Evolutionary conservation across 805 yeast genomes (phyloP).

Genomic region (Lachancea thermotolerans): DNA sequence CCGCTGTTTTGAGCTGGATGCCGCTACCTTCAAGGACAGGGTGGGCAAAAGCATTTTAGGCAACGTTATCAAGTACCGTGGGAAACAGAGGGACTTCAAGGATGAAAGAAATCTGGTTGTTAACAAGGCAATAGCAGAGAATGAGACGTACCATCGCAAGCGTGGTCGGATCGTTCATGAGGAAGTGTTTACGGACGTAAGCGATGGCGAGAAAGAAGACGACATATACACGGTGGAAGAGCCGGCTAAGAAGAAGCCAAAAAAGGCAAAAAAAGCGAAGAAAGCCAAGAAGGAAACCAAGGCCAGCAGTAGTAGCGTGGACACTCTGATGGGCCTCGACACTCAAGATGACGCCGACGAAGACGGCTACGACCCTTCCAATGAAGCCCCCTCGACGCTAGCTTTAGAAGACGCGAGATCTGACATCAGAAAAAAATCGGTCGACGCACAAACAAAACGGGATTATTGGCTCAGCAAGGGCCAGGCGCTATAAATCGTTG

Average conservation of each 20-base stretch:
- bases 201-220: slow-evolving; percentile 21
- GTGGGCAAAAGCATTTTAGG: slow-evolving; percentile 71
- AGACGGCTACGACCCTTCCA: slow-evolving; percentile 9
- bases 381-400: not conserved
- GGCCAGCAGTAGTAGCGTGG: slow-evolving; percentile 1
- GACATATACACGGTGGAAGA: slow-evolving; percentile 13
- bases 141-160: slow-evolving; percentile 27
- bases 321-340: slow-evolving; percentile 5
- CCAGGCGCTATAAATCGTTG: slow-evolving; percentile 12
- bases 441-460: slow-evolving; percentile 29
- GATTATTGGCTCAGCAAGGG: slow-evolving; percentile 33
- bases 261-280: slow-evolving; percentile 5
- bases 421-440: slow-evolving; percentile 16
- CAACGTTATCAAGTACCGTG: slow-evolving; percentile 67
- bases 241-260: slow-evolving; percentile 12
- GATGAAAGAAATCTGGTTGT: slow-evolving; percentile 62
- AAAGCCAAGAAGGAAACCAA: slow-evolving; percentile 1
- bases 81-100: slow-evolving; percentile 67
- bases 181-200: slow-evolving; percentile 24
- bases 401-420: slow-evolving; percentile 12
- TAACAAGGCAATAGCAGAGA: slow-evolving; percentile 48
- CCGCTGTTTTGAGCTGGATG: slow-evolving; percentile 66
- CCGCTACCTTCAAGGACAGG: slow-evolving; percentile 58
- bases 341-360: slow-evolving; percentile 10
- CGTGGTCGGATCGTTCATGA: slow-evolving; percentile 21